Conservation (phyloP, 202 grass and related monocot genomes). For the Brachypodium distachyon region DNA sequence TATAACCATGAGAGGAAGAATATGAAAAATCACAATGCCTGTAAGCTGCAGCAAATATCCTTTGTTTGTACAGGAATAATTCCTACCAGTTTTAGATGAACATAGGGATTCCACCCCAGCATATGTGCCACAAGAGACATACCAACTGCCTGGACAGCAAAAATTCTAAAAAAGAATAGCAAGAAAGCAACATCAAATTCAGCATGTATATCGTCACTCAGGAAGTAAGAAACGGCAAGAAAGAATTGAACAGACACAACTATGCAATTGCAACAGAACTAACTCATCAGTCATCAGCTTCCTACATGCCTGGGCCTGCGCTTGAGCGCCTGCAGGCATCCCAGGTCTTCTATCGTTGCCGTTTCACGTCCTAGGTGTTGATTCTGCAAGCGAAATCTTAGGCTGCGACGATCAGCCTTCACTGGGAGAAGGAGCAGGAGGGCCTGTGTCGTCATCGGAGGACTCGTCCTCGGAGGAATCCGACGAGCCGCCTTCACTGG, state of each 20-base stretch:
- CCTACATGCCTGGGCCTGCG: not conserved
- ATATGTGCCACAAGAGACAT: not conserved
- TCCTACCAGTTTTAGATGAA: not conserved
- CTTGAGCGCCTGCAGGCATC: not conserved
- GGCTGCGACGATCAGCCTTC: too few species aligned
- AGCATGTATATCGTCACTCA: not conserved
- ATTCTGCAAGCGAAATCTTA: not conserved
- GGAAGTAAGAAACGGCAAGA: not conserved
- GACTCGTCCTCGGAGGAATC: not conserved
- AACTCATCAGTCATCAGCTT: not conserved
- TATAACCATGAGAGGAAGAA: not conserved
- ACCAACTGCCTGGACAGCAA: too few species aligned
- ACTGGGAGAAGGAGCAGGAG: not conserved
- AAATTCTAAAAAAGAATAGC: too few species aligned
- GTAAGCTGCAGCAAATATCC: not conserved
- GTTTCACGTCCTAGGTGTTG: not conserved
- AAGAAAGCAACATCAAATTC: not conserved
- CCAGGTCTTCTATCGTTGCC: not conserved
- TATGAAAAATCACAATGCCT: not conserved
- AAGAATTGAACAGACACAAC: not conserved
- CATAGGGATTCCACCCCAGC: not conserved
- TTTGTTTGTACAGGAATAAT: not conserved
- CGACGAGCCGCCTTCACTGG: not conserved
- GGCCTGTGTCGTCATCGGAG: not conserved
- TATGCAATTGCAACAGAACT: not conserved